phyloP scores from a whole-genome alignment of 2,329 filamentous ascomycete genomes.

The Aspergillus melleus region DNA sequence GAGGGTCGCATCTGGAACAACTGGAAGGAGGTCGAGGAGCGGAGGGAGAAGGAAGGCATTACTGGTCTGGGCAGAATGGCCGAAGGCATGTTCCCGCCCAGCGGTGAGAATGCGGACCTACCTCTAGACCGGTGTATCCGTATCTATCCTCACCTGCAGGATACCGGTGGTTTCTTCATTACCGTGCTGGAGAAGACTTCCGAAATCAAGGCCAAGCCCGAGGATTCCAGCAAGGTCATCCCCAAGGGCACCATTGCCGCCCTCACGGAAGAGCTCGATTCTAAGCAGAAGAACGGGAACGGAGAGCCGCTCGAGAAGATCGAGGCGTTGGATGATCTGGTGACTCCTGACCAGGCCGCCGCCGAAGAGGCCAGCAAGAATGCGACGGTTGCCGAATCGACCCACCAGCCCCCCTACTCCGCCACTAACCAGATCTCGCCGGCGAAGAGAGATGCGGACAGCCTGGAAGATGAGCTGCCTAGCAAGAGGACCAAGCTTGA shows the following conservation, averaged over 20 bases:
- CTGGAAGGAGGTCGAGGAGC: conserved; percentile 78
- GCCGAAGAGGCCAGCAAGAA: conserved; percentile 35
- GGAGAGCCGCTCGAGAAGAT: conserved; percentile 38
- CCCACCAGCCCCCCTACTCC: conserved; percentile 35
- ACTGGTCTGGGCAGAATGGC: conserved; percentile 68
- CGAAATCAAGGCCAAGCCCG: conserved; percentile 77
- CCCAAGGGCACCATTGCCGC: conserved; percentile 41
- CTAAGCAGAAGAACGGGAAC: conserved; percentile 30
- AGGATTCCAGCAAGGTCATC: conserved; percentile 49
- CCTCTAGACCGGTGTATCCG: conserved; percentile 89
- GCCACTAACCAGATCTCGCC: conserved; percentile 26
- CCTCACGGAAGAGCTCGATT: conserved; percentile 36
- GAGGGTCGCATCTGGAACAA: conserved; percentile 73
- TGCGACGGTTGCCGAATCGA: conserved; percentile 35
- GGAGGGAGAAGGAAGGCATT: conserved; percentile 61
- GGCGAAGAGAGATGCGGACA: conserved; percentile 36
- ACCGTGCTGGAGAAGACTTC: conserved; percentile 87
- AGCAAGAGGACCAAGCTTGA: conserved; percentile 48
- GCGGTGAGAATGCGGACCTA: conserved; percentile 58
- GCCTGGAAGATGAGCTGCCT: conserved; percentile 37
- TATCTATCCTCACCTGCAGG: conserved; percentile 91
- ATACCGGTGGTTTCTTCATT: conserved; percentile 98
- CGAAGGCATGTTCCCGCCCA: conserved; percentile 80
- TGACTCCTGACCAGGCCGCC: conserved; percentile 28
- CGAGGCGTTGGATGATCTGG: conserved; percentile 42